phyloP scores from a whole-genome alignment of 768 basidiomycete species.

The Scleroderma bovista region DNA sequence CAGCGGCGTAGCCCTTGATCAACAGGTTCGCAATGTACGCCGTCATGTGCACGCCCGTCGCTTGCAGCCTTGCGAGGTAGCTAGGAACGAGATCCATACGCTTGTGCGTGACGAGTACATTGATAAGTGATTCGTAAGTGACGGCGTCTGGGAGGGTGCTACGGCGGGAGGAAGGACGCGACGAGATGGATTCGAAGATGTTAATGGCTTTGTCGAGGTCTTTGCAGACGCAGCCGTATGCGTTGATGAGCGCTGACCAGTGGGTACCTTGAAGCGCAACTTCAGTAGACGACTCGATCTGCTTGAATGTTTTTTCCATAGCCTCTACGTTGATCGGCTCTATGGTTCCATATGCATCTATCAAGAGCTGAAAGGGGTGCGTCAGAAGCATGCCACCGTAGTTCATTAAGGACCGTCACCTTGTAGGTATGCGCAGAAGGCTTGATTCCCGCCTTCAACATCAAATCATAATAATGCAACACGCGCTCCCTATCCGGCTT shows the following conservation, averaged over 20 bases:
- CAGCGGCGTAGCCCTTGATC: conserved; percentile 60
- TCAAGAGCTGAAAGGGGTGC: conserved; percentile 52
- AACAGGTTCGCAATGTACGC: conserved; percentile 84
- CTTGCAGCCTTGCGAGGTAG: conserved; percentile 58
- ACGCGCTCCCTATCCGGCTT: conserved; percentile 79
- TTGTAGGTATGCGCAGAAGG: conserved; percentile 96
- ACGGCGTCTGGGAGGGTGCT: conserved; percentile 67
- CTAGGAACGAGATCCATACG: conserved; percentile 70
- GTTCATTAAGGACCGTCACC: conserved; percentile 33
- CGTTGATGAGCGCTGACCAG: conserved; percentile 85
- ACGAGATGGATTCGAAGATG: conserved; percentile 70
- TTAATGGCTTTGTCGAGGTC: conserved; percentile 72
- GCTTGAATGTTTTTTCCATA: conserved; percentile 71
- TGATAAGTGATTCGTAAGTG: conserved; percentile 86
- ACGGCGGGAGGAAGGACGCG: conserved; percentile 40
- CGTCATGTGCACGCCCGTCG: conserved; percentile 75
- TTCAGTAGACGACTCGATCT: conserved; percentile 39
- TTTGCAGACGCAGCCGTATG: conserved; percentile 75
- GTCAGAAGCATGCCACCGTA: not conserved
- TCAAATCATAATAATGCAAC: conserved; percentile 65
- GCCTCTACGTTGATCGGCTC: conserved; percentile 71
- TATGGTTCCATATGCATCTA: conserved; percentile 84
- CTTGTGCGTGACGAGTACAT: conserved; percentile 73
- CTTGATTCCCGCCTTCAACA: conserved; percentile 52
- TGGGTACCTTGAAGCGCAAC: conserved; percentile 47